These are phyloP conservation scores for Candida andamanensis DNA, from an alignment of 805 yeast genomes.

Conservation along the genomic window DNA sequence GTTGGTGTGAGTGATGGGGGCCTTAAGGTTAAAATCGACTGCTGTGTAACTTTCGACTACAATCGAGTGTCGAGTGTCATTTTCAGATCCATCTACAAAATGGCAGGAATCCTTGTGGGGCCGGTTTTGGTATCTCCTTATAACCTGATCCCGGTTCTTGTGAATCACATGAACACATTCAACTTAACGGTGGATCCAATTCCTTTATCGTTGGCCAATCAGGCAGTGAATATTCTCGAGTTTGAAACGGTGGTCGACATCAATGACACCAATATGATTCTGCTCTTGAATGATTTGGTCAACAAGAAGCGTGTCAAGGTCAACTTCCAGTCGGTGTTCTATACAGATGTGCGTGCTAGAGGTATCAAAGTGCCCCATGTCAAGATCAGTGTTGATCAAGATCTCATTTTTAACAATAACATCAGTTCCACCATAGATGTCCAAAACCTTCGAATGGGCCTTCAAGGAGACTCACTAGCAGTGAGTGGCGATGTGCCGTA, in stretches of 20 bases:
- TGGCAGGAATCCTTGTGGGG: conserved; percentile 20
- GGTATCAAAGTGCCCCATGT: conserved; percentile 12
- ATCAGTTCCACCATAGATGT: conserved; percentile 3
- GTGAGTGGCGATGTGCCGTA: too few relatives aligned
- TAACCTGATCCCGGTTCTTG: conserved; percentile 16
- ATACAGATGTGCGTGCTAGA: conserved; percentile 14
- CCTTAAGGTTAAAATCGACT: conserved; percentile 22
- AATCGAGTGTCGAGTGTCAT: conserved; percentile 17
- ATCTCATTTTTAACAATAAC: conserved; percentile 8
- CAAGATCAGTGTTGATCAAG: conserved; percentile 9
- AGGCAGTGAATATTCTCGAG: conserved; percentile 6
- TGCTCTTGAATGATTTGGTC: conserved; percentile 11
- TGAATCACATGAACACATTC: conserved; percentile 13
- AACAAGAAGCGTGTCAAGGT: conserved; percentile 14
- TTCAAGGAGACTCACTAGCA: too few relatives aligned
- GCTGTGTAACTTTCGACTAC: conserved; percentile 23
- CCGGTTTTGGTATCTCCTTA: conserved; percentile 14
- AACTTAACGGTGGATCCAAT: conserved; percentile 10
- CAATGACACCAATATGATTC: conserved; percentile 8
- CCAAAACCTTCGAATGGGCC: too few relatives aligned
- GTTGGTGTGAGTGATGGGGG: conserved; percentile 21
- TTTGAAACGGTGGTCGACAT: conserved; percentile 9
- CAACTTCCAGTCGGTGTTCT: conserved; percentile 18
- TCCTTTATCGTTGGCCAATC: conserved; percentile 5
- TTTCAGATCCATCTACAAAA: conserved; percentile 16